phyloP scores from a whole-genome alignment of 2,329 filamentous ascomycete genomes.

The Penicillium digitatum region DNA sequence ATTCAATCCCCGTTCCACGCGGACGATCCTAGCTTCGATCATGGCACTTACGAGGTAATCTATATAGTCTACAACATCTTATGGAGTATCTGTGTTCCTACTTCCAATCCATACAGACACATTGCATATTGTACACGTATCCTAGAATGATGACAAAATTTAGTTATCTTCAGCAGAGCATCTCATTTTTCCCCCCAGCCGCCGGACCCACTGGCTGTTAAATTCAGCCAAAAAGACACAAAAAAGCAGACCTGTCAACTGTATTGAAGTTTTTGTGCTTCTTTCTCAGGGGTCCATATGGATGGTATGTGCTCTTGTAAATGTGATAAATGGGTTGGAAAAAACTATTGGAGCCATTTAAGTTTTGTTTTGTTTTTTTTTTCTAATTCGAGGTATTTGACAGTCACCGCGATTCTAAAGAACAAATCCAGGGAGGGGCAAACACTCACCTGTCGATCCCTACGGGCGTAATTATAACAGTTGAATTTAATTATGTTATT shows the following conservation, averaged over 20 bases:
- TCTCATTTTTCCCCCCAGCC: slow-evolving; percentile 6
- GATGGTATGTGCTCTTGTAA: not conserved
- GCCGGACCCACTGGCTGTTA: slow-evolving; percentile 4
- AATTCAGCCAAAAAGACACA: slow-evolving; percentile 4
- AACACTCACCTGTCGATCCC: slow-evolving; percentile 20
- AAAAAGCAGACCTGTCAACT: slow-evolving; percentile 32
- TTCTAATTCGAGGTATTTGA: not conserved
- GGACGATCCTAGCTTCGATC: slow-evolving; percentile 12
- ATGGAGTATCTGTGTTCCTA: not conserved
- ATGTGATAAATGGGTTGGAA: not conserved
- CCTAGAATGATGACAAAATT: not conserved
- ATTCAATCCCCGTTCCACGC: slow-evolving; percentile 13
- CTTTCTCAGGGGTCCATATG: slow-evolving; percentile 2
- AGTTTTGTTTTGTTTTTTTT: not conserved
- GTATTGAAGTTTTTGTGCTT: not conserved
- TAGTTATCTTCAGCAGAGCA: not conserved
- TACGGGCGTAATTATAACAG: slow-evolving; percentile 2
- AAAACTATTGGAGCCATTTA: not conserved
- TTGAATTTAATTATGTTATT: slow-evolving; percentile 1
- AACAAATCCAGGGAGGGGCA: slow-evolving; percentile 22
- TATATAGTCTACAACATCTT: not conserved
- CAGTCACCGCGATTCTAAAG: not conserved
- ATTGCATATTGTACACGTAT: not conserved
- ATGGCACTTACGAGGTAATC: not conserved
- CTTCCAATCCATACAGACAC: not conserved